Base-by-base conservation (phyloP, 2,329 filamentous ascomycete genomes). In the Cladosporium phlei region DNA sequence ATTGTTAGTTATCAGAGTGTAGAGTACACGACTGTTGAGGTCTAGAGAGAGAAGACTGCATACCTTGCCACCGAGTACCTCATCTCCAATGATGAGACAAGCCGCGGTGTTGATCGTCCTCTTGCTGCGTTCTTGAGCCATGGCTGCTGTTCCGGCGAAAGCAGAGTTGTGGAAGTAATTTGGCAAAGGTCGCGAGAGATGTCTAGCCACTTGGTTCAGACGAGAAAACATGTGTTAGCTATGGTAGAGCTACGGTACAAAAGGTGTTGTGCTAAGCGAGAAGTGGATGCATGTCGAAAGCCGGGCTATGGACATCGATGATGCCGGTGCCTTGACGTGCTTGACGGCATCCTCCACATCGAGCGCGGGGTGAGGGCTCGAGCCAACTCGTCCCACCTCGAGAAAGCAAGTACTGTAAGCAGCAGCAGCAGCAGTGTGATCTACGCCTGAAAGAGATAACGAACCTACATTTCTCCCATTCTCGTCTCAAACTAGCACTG, bases 21-120 rank as follows among this genome's bases (percentile, higher is more conserved):
- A 32, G 42, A 49, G 42, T 34, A 20, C 19, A 7, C 28, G 8
- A 4, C 16, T 25, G 4, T 33, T 7, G 4, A 19, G 7, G 19
- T 46, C 2, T 40, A 3, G 14, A 12, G n/a, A 14, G 4, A 34
- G 10, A 19, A 28, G 16, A 17, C 17, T 12, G 61, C 72, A 54
- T 66, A 88, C 90, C 84, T 97, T 97, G 59, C 93, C 91, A 17
- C 89, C 90, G 3, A 97, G 75, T 4, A 97, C 89, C 67, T 96
- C 91, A 69, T 97, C 91, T n/a, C 91, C 91, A 59, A 98, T 97
- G 50, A 98, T 89, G 54, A 97, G 70, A 66, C 88, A 95, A 47
- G 86, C 91, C 9, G 91, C 93, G 37, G 90, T 96, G 63, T 88
- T 83, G 57, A 97, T 94, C 50, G 78, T 82, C 61, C 82, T 75